A percentile compares a stretch with the other conserved stretches of the same genome.
phyloP scores from a whole-genome alignment of 139 green algal genomes.

The Trebouxia sp. region DNA sequence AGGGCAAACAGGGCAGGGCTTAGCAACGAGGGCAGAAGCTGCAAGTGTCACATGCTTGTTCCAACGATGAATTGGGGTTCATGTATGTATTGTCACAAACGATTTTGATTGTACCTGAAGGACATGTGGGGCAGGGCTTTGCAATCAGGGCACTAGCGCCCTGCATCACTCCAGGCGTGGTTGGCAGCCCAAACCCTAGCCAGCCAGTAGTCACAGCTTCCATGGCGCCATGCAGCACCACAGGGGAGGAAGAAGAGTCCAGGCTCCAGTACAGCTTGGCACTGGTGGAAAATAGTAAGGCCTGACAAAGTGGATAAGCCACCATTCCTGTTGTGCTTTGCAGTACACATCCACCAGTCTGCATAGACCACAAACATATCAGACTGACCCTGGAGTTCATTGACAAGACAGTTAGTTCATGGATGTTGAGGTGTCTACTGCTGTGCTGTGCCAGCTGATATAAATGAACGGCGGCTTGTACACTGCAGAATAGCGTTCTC shows the following conservation, averaged over 20 bases:
- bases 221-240: not conserved
- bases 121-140: conserved; percentile 1
- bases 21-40: not conserved
- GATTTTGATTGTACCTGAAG: not conserved
- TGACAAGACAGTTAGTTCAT: no score
- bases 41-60: no score
- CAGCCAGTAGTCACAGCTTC: not conserved
- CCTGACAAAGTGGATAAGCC: not conserved
- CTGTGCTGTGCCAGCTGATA: no score
- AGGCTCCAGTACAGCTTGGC: not conserved
- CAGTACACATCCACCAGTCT: not conserved
- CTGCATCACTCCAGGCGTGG: not conserved
- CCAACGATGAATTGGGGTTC: no score
- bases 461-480: no score
- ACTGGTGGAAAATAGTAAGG: not conserved
- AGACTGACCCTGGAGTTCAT: no score
- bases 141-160: not conserved
- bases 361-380: no score
- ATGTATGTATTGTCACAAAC: no score
- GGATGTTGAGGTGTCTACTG: no score
- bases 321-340: not conserved
- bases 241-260: not conserved
- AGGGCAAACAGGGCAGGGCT: no score
- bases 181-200: not conserved
- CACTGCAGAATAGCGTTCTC: no score